A percentile compares a stretch with the other conserved stretches of the same genome.
These are phyloP conservation scores for Arthroderma uncinatum DNA, from an alignment of 2,329 filamentous ascomycete species.

Conservation along the genomic window DNA sequence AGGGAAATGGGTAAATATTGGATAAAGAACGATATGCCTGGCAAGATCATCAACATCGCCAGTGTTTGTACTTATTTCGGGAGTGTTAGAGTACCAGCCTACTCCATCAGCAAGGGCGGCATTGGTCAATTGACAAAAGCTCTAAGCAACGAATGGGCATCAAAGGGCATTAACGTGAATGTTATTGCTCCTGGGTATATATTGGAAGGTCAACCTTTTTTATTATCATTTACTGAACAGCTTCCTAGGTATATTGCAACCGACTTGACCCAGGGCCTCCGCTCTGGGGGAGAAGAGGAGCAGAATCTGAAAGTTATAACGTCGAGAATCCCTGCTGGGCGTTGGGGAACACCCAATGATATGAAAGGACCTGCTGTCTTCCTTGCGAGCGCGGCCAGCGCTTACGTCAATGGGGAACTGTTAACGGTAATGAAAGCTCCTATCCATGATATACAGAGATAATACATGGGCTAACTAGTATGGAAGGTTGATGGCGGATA, in stretches of 20 bases:
- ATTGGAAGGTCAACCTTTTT: not conserved
- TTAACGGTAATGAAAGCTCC: conserved; percentile 5
- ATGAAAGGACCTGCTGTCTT: conserved; percentile 13
- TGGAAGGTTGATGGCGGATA: conserved; percentile 11
- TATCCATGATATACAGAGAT: not conserved
- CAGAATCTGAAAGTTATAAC: conserved; percentile 9
- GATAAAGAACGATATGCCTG: conserved; percentile 51
- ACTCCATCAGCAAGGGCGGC: conserved; percentile 74
- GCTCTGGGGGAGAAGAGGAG: not conserved
- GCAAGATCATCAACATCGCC: conserved; percentile 69
- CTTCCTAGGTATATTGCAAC: conserved; percentile 37
- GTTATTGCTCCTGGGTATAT: conserved; percentile 73
- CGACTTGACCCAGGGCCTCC: conserved; percentile 8
- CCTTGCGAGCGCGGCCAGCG: conserved; percentile 15
- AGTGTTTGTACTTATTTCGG: conserved; percentile 75
- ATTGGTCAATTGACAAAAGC: conserved; percentile 76
- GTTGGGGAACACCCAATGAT: conserved; percentile 14
- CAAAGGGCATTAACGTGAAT: conserved; percentile 68
- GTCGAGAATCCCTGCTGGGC: conserved; percentile 11
- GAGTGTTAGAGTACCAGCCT: conserved; percentile 75
- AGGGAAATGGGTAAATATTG: conserved; percentile 70
- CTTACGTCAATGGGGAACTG: conserved; percentile 42
- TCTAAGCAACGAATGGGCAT: conserved; percentile 73
- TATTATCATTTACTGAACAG: not conserved
- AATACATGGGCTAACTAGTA: not conserved